phyloP scores from a whole-genome alignment of 352 stramenopile genomes.

The Pythium guiyangense region DNA sequence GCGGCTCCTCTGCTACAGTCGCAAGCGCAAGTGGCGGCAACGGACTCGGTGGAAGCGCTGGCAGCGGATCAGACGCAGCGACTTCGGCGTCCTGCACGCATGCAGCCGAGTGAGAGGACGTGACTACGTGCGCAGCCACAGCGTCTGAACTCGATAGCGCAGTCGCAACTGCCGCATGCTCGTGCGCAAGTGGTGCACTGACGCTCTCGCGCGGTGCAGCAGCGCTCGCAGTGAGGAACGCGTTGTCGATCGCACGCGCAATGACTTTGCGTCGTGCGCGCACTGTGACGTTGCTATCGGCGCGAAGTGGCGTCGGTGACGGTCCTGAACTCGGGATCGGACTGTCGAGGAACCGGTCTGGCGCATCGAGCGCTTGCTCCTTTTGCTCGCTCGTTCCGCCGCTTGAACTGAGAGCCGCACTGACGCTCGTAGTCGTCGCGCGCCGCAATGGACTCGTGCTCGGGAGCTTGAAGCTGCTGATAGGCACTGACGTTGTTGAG shows the following conservation, averaged over 20 bases:
- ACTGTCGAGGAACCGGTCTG: conserved; percentile 10
- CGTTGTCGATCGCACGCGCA: neutral
- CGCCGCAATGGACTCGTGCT: neutral
- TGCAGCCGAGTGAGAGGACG: too few species aligned
- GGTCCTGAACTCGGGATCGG: conserved; percentile 9
- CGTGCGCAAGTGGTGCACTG: too few species aligned
- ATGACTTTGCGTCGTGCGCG: conserved; percentile 5
- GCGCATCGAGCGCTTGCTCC: neutral
- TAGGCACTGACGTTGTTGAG: neutral
- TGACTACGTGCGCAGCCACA: too few species aligned
- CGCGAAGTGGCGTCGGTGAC: conserved; percentile 1
- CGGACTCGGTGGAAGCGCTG: too few species aligned
- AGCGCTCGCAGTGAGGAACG: neutral
- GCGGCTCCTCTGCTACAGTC: too few species aligned
- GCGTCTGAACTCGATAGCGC: too few species aligned
- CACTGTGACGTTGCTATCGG: conserved; percentile 13
- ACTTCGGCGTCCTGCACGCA: too few species aligned
- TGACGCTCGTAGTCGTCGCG: neutral
- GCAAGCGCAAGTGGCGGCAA: too few species aligned
- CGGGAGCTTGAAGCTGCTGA: conserved; percentile 1
- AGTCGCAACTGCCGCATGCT: too few species aligned
- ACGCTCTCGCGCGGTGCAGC: too few species aligned
- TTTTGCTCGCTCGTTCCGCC: neutral
- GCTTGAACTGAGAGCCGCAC: neutral
- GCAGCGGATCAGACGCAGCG: too few species aligned